Evolutionary conservation across 129 eudicot species (phyloP), one percentile per base, ranked within the genome.

Genomic region (Artemisia tridentata): DNA sequence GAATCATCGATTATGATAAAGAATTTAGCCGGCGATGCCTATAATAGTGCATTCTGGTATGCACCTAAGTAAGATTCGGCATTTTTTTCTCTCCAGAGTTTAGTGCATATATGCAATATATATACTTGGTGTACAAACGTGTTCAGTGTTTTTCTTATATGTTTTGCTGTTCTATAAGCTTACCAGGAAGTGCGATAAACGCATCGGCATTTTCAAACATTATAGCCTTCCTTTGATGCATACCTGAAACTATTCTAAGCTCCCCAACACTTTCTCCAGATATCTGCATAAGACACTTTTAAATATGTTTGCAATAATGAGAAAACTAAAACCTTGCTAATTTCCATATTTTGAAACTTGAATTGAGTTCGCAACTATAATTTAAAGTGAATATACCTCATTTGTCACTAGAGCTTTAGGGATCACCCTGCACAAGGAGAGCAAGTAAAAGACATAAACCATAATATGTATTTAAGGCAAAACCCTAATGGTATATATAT

Each of bases 151-250:
- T 55, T 55, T 7, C 5, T 18, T 54, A 16, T 17, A 55, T 2
- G 21, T 17, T 8, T 53, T 55, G 19, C 25, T 23, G 3, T 59
- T 9, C 11, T 59, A 57, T 21, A 68, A 20, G 17, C 4, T 31
- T 74, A 88, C 95, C 95, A 53, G 95, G 91, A 73, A 88, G 91
- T 5, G 95, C 95, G 56, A 88, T 85, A 62, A 88, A 88, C 45
- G 91, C 95, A 71, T 88, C 95, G 9, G 95, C 86, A 78, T 81
- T 69, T 56, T 83, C 82, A 0, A 82, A 86, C 95, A 88, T 88
- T 72, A 83, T 81, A 31, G 95, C 78, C 81, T 88, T 88, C 65
- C 95, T 83, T 75, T 88, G 84, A 67, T 88, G 95, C 95, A 88
- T 88, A 68, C 79, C 86, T 63, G 72, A 72, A 12, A 88, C 95